Base-by-base conservation (phyloP, 768 basidiomycete species). In the Russula dissimulans region DNA sequence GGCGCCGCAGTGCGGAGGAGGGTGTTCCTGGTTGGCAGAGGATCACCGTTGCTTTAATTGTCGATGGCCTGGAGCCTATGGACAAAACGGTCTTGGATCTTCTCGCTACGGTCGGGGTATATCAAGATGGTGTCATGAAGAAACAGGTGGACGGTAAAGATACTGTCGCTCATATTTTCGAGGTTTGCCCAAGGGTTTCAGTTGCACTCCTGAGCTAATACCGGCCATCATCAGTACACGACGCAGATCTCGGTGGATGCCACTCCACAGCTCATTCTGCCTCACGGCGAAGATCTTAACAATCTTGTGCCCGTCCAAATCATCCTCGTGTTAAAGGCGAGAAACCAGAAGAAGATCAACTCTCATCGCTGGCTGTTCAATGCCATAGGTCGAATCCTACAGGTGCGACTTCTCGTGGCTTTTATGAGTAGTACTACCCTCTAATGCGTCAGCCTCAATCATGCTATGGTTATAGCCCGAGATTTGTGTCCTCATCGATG, bases 281-380 rank as follows among this genome's bases (percentile, higher is more conserved):
- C 97, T 42, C 89, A 91, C 68, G 80, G 84, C 12, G 88, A 91
- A 39, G 92, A 97, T 67, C 83, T 90, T 17, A 91, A 93, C 75
- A 97, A 97, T 71, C 74, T 97, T 36, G 90, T 95, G 3, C 91
- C 94, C 0, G 92, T 97, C 4, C 90, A 92, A 68, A 86, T 97
- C 66, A 94, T 95, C 60, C 80, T 95, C 55, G 84, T 93, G 57
- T 74, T 95, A 66, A 97, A 95, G 73, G 91, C 91, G 7, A 89
- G 95, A 76, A 95, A 95, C 75, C 85, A 90, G 71, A 95, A 94
- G 79, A 95, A 95, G 77, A 94, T 93, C 73, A 94, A 93, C 69
- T 91, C 90, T 56, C 93, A 95, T 73, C 85, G 93, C 44, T 95
- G 94, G 94, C 77, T 95, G 31, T 95, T 97, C 79, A 95, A 97